Conservation (phyloP, 768 basidiomycete species). For the Fibroporia radiculosa region DNA sequence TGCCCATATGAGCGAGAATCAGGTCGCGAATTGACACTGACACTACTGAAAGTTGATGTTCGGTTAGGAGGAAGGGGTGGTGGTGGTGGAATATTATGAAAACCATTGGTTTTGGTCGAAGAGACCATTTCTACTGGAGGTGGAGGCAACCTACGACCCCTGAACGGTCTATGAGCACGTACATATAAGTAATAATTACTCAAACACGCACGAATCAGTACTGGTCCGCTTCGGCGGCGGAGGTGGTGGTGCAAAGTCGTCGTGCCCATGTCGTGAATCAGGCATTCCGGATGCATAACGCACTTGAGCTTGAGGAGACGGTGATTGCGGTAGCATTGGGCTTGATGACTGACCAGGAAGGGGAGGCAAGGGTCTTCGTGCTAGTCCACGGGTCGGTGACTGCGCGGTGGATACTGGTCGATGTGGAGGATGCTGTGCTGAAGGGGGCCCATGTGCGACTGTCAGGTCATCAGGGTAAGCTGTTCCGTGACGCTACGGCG, state of each 20-base stretch:
- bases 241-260: slow-evolving; percentile 5
- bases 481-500: too few species aligned
- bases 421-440: slow-evolving; percentile 14
- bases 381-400: slow-evolving; percentile 17
- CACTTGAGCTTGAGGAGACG: slow-evolving; percentile 15
- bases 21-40: slow-evolving; percentile 12
- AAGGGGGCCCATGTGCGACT: slow-evolving; percentile 15
- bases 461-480: slow-evolving; percentile 6
- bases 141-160: slow-evolving; percentile 15
- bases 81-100: slow-evolving; percentile 3
- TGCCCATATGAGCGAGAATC: slow-evolving; percentile 6
- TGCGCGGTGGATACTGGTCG: slow-evolving; percentile 12
- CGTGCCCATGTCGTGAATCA: slow-evolving; percentile 12
- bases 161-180: neutral
- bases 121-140: slow-evolving; percentile 6
- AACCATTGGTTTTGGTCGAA: slow-evolving; percentile 10
- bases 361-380: slow-evolving; percentile 20
- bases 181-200: neutral
- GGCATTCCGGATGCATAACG: slow-evolving; percentile 9
- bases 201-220: slow-evolving; percentile 16
- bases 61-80: slow-evolving; percentile 6
- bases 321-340: slow-evolving; percentile 10
- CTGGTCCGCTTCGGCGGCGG: slow-evolving; percentile 11
- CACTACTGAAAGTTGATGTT: slow-evolving; percentile 11
- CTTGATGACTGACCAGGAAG: slow-evolving; percentile 16